Percentiles rank a stretch among this genome's conserved stretches.
Evolutionary conservation across 2,329 filamentous ascomycete species (phyloP).

Genomic region (Aureobasidium sp.): DNA sequence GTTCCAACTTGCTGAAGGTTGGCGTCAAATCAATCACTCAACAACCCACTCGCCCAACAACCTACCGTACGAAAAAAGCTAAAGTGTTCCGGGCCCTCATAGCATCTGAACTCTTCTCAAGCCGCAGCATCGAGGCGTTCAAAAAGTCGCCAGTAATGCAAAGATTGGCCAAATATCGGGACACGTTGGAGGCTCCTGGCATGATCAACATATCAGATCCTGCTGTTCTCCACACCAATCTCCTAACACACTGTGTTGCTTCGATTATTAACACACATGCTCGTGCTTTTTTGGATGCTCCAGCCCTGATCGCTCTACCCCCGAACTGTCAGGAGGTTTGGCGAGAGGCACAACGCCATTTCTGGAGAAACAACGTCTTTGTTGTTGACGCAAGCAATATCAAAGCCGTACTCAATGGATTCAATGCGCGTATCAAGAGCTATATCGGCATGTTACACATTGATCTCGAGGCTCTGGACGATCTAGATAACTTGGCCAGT

Average conservation of each 20-base stretch:
- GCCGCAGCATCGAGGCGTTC: neutral
- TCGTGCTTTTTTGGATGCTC: neutral
- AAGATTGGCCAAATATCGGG: neutral
- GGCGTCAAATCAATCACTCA: too few relatives aligned
- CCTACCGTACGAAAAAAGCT: neutral
- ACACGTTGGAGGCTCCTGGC: neutral
- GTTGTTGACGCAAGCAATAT: neutral
- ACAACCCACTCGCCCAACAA: neutral
- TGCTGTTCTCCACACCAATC: neutral
- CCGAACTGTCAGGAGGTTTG: neutral
- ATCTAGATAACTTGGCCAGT: neutral
- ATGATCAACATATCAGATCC: slow-evolving; percentile 1
- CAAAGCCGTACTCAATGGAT: neutral
- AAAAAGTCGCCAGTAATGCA: neutral
- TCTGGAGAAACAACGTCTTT: neutral
- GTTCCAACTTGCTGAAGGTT: neutral
- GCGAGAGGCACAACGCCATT: neutral
- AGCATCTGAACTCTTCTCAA: neutral
- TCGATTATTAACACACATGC: neutral
- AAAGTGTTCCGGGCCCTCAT: neutral
- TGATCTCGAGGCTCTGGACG: neutral
- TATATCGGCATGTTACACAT: neutral
- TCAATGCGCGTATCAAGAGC: neutral
- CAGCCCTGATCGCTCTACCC: neutral
- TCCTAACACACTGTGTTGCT: neutral